phyloP scores from a whole-genome alignment of 2,329 filamentous ascomycete genomes.

The Ascochyta fabae region DNA sequence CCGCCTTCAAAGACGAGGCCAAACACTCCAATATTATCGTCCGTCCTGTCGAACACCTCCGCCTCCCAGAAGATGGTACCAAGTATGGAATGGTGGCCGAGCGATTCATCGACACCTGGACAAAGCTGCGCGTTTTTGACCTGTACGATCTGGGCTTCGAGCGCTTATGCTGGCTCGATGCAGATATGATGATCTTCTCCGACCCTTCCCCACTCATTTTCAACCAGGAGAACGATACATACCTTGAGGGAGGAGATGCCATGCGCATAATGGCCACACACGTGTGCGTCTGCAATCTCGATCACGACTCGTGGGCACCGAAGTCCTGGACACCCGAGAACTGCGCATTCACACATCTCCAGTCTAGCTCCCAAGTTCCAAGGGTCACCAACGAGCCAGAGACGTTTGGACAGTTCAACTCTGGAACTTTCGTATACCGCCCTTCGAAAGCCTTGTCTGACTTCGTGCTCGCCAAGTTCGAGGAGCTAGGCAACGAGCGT shows the following conservation, averaged over 20 bases:
- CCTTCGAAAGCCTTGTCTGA: constrained; percentile 50
- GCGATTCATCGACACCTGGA: constrained; percentile 62
- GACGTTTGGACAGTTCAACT: constrained; percentile 58
- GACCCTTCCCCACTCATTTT: constrained; percentile 50
- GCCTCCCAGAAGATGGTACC: constrained; percentile 42
- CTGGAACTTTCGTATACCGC: constrained; percentile 59
- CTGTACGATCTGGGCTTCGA: constrained; percentile 42
- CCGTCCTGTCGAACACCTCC: constrained; percentile 50
- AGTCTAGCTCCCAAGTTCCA: constrained; percentile 41
- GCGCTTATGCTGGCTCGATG: constrained; percentile 59
- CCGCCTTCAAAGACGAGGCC: constrained; percentile 53
- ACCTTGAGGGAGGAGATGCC: constrained; percentile 25
- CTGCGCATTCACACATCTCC: constrained; percentile 56
- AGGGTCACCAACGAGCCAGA: constrained; percentile 38
- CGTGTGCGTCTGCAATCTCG: constrained; percentile 61
- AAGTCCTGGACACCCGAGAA: constrained; percentile 56
- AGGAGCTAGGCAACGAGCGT: constrained; percentile 40
- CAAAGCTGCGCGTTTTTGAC: constrained; percentile 62
- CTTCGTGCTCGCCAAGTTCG: constrained; percentile 52
- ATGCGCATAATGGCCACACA: constrained; percentile 57
- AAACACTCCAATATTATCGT: constrained; percentile 51
- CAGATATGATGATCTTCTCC: constrained; percentile 60
- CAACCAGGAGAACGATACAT: constrained; percentile 45
- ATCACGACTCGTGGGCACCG: constrained; percentile 59
- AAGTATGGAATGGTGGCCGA: constrained; percentile 55